Base-by-base conservation (phyloP, 164 flowering plant genomes). In the Vitis cinerea region DNA sequence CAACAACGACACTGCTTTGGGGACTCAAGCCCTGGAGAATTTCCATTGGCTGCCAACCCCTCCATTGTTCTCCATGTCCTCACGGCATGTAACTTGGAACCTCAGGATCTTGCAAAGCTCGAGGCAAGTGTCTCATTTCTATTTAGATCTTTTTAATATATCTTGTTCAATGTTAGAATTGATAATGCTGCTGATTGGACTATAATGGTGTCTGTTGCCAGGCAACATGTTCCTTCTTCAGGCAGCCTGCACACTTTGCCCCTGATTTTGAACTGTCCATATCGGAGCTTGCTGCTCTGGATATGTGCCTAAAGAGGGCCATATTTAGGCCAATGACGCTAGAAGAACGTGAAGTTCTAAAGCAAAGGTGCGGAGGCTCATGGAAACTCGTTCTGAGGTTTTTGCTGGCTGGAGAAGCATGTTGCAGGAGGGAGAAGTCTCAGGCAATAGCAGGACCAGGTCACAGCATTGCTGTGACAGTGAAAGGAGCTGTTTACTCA, bases 401-500 rank as follows among this genome's bases (percentile, higher is more conserved):
- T 79, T 79, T 96, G 73, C 74, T 89, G 77, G 94, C 95, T 47
- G 99, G 99, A 55, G 99, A 93, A 80, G 85, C 83, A 23, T 92
- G 98, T 74, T 82, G 80, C 68, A 79, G 97, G 71, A 80, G 98
- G 77, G 98, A 89, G 78, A 93, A 88, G 60, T 87, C 97, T 0
- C 94, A 91, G 69, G 97, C 98, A 13, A 82, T 90, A 50, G 98
- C 99, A 11, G 99, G 99, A 9, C 97, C 98, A 0, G 98, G 98
- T 62, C 99, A 96, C 65, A 92, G 98, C 65, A 84, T 96, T 66
- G 98, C 89, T 64, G 90, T 96, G 81, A 92, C 98, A 17, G 79
- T 90, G 12, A 84, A 75, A 10, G 99, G 99, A 61, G 76, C 68
- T 51, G 97, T 86, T 30, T 92, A 85, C 74, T 80, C 99, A 1